Evolutionary conservation across 2,329 filamentous ascomycete genomes (phyloP), one percentile per base, ranked within the genome.

Genomic region (Podosphaera aphanis): DNA sequence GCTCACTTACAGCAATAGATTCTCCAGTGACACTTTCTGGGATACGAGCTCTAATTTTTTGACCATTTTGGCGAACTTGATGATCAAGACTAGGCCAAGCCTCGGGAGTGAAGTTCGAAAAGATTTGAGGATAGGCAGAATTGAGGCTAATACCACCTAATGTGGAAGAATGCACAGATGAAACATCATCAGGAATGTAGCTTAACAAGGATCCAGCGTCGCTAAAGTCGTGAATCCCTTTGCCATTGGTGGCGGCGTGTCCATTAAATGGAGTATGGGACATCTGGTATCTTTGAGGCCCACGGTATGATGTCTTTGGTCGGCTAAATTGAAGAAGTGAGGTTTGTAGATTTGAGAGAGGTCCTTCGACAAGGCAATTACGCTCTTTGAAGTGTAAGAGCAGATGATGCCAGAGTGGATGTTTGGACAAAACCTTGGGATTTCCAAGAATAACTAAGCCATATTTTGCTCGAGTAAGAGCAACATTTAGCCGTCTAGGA

Each of bases 401-500:
- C 21, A 98, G 73, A 57, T 86, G 86, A 61, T 98, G 90, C 90
- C 90, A 98, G 35, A 98, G 70, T 50, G 93, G 90, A 60, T 98
- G 90, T 68, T 98, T 98, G 36, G 86, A 90, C 38, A 98, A 67
- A 33, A 98, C 86, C 65, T 95, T 95, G 27, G 90, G 90, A 58
- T 98, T 98, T 51, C 90, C 90, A 7, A 98, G 76, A 58, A 98
- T 94, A 49, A 94, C 90, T 27, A 95, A 68, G 48, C 90, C 90
- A 57, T 88, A 98, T 64, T 94, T 95, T 50, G 90, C 90, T 66
- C 90, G 83, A 44, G 90, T 98, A 53, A 98, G 71, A 35, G 88
- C 90, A 19, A 98, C 90, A 59, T 98, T 98, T 57, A 98, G 76
- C 69, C 90, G 88, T 53, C 90, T 83, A 45, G 90, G 90, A 56